Conservation (phyloP, 2,329 filamentous ascomycete species). For the Fusarium sulawesiense region DNA sequence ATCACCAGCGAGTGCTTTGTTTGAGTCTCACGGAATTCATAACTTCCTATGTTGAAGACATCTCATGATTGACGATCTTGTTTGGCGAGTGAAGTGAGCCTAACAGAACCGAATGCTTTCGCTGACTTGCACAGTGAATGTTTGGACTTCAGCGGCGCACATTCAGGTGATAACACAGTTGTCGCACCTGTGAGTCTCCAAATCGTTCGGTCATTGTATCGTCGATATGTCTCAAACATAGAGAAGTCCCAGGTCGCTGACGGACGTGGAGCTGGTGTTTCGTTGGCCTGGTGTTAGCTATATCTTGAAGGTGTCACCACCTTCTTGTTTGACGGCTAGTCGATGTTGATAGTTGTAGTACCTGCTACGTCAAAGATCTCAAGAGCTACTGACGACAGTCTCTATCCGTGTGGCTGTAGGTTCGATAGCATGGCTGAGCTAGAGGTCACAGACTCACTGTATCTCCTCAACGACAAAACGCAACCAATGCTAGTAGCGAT, state of each 20-base stretch:
- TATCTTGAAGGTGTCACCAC: no score
- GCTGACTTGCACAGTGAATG: rapidly evolving
- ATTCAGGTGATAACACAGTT: rapidly evolving
- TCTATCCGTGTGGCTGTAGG: not conserved
- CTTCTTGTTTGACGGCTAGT: no score
- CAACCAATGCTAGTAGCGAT: not conserved
- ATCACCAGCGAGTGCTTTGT: not conserved
- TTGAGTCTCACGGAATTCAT: not conserved
- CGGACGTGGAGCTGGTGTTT: no score
- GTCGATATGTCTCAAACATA: conserved; percentile 96
- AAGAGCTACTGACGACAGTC: conserved; percentile 56
- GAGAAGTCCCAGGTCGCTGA: conserved; percentile 85
- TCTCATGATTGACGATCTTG: rapidly evolving
- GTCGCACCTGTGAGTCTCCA: not conserved
- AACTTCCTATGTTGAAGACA: not conserved
- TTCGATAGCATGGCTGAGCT: not conserved
- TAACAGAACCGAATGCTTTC: not conserved
- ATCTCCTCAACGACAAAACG: not conserved
- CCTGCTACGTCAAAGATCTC: no score
- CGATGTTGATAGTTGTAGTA: no score
- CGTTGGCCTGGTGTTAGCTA: no score
- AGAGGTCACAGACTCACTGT: not conserved
- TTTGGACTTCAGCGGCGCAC: not conserved
- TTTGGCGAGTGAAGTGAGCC: not conserved
- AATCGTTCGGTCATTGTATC: conserved; percentile 92